Evolutionary conservation across 148 eudicot species (phyloP).

Genomic region (Selenicereus undatus): DNA sequence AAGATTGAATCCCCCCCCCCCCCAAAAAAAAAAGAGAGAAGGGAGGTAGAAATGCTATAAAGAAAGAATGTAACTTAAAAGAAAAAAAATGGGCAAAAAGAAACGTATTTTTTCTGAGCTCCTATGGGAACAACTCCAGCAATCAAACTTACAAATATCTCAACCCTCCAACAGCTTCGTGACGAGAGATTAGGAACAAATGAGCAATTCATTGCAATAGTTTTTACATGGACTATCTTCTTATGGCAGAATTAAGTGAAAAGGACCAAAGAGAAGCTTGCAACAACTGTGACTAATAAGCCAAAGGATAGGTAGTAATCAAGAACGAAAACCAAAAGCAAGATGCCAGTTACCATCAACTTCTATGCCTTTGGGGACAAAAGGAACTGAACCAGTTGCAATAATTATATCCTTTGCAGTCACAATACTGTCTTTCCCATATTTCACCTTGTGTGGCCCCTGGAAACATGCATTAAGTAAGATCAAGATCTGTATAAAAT

Average conservation of each 20-base stretch:
- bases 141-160: too few species aligned
- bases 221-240: too few species aligned
- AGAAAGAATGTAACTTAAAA: too few species aligned
- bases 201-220: too few species aligned
- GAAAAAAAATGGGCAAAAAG: too few species aligned
- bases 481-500: neutral
- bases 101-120: too few species aligned
- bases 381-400: conserved; percentile 96
- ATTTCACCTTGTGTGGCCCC: conserved; percentile 93
- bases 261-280: neutral
- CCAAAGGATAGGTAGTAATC: neutral
- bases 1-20: neutral
- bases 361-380: conserved; percentile 97
- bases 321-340: neutral
- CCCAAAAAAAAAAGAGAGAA: neutral
- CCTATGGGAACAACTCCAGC: too few species aligned
- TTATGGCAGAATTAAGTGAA: too few species aligned
- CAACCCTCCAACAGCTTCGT: too few species aligned
- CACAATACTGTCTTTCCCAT: conserved; percentile 57
- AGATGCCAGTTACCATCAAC: conserved; percentile 70
- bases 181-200: too few species aligned
- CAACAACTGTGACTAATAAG: neutral
- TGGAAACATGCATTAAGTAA: conserved; percentile 31
- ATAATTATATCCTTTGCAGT: conserved; percentile 92
- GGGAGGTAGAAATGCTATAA: too few species aligned